Percentiles rank a stretch among this genome's conserved stretches.
phyloP scores from a whole-genome alignment of 352 stramenopile genomes.

The Globisporangium radiosum region DNA sequence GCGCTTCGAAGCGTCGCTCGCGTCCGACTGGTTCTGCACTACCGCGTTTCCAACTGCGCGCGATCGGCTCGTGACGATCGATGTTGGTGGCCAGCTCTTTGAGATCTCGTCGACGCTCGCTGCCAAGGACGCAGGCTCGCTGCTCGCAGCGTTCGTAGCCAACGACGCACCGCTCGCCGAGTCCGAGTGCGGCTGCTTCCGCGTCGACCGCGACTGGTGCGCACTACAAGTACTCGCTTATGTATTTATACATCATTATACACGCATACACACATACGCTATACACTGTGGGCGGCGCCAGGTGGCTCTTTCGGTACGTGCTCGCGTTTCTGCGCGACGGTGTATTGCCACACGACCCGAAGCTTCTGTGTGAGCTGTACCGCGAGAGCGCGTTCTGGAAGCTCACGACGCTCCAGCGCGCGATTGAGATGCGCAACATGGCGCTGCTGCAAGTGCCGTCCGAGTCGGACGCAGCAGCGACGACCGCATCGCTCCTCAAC shows the following conservation, averaged over 20 bases:
- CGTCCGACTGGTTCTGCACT: constrained; percentile 72
- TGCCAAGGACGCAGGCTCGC: constrained; percentile 44
- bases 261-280: too few relatives aligned
- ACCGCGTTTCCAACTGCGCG: constrained; percentile 34
- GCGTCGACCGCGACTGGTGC: constrained; percentile 67
- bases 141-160: constrained; percentile 59
- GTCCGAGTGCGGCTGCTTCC: constrained; percentile 66
- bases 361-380: constrained; percentile 62
- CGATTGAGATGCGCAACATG: constrained; percentile 71
- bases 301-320: constrained; percentile 70
- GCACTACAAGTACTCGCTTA: background rate
- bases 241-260: too few relatives aligned
- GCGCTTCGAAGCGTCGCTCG: constrained; percentile 61
- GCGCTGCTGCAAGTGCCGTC: constrained; percentile 45
- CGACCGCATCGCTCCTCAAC: constrained; percentile 7
- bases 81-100: constrained; percentile 70
- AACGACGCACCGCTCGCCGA: constrained; percentile 53
- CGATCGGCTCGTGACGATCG: constrained; percentile 47
- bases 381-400: constrained; percentile 82
- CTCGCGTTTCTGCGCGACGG: constrained; percentile 79
- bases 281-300: constrained; percentile 7
- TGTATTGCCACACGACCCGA: constrained; percentile 54
- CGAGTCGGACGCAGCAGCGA: constrained; percentile 10
- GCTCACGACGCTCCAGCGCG: constrained; percentile 64
- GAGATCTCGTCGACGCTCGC: constrained; percentile 49